Evolutionary conservation across 2,329 filamentous ascomycete genomes (phyloP).

Genomic region (Aspergillus glaucus): DNA sequence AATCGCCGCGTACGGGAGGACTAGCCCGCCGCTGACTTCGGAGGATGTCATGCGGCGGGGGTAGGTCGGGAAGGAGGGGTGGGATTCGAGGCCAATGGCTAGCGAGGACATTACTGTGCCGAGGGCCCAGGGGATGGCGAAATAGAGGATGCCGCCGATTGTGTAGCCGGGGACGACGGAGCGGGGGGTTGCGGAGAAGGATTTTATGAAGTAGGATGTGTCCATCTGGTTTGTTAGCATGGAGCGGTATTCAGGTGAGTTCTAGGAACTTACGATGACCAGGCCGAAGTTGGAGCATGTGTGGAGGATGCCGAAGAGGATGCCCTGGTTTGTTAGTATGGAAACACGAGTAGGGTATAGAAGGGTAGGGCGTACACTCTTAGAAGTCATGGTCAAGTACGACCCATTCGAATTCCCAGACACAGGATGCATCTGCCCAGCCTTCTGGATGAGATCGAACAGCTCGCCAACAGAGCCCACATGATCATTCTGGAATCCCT

Average conservation of each 20-base stretch:
- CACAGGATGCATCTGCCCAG: constrained; percentile 41
- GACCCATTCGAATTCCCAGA: constrained; percentile 49
- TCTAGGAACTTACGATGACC: constrained; percentile 36
- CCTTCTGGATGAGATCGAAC: constrained; percentile 46
- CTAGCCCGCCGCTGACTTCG: constrained; percentile 32
- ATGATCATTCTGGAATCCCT: constrained; percentile 41
- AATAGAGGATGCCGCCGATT: constrained; percentile 49
- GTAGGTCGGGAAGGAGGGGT: constrained; percentile 49
- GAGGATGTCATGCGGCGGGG: constrained; percentile 17
- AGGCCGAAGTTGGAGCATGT: constrained; percentile 47
- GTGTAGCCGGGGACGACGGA: constrained; percentile 49
- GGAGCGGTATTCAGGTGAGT: neutral
- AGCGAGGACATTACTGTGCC: constrained; percentile 48
- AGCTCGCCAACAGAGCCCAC: constrained; percentile 45
- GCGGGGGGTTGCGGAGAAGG: constrained; percentile 43
- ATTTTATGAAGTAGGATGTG: constrained; percentile 50
- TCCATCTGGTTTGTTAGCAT: constrained; percentile 36
- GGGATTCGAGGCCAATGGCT: constrained; percentile 44
- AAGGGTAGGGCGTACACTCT: constrained; percentile 13
- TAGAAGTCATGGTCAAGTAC: constrained; percentile 52
- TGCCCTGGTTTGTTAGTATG: constrained; percentile 29
- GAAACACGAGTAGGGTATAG: no score
- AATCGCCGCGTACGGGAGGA: constrained; percentile 34
- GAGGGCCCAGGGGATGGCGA: constrained; percentile 49
- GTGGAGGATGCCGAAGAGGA: constrained; percentile 47